phyloP scores from a whole-genome alignment of 192 early-diverging fungal species.

The Kickxella alabastrina region DNA sequence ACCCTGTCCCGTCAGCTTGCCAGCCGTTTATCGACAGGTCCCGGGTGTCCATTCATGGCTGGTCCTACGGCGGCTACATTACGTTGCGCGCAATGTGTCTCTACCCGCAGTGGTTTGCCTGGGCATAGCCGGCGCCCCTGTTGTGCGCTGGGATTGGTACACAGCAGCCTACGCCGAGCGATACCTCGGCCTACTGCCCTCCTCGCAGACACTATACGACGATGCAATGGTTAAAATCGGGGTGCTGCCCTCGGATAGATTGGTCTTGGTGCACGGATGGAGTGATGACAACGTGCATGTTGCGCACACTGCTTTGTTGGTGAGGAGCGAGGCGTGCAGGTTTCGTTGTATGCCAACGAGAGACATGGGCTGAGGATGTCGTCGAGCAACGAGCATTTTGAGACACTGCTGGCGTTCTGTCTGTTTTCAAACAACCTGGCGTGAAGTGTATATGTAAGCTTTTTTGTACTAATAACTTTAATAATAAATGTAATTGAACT shows the following conservation, averaged over 20 bases:
- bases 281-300: slow-evolving; percentile 81
- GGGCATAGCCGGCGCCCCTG: slow-evolving; percentile 66
- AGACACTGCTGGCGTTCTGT: slow-evolving; percentile 66
- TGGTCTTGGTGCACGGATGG: slow-evolving; percentile 68
- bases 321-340: no score
- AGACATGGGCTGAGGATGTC: slow-evolving; percentile 65
- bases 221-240: slow-evolving; percentile 1
- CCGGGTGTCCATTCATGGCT: slow-evolving; percentile 65
- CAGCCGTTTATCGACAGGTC: slow-evolving; percentile 52
- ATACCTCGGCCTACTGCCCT: slow-evolving; percentile 58
- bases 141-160: slow-evolving; percentile 71
- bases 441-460: no score
- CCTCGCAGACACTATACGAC: not conserved
- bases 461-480: no score
- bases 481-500: no score
- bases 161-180: slow-evolving; percentile 72
- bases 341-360: slow-evolving; percentile 72
- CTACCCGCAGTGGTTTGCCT: slow-evolving; percentile 60
- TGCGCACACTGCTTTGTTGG: slow-evolving; percentile 55
- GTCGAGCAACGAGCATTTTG: slow-evolving; percentile 71
- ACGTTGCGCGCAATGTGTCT: slow-evolving; percentile 61
- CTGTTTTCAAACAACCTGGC: no score
- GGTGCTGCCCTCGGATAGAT: slow-evolving; percentile 49
- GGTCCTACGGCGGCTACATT: slow-evolving; percentile 75
- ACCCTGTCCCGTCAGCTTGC: not conserved